Conservation (phyloP, 1,139 yeast species). For the Dujonia santamariae region DNA sequence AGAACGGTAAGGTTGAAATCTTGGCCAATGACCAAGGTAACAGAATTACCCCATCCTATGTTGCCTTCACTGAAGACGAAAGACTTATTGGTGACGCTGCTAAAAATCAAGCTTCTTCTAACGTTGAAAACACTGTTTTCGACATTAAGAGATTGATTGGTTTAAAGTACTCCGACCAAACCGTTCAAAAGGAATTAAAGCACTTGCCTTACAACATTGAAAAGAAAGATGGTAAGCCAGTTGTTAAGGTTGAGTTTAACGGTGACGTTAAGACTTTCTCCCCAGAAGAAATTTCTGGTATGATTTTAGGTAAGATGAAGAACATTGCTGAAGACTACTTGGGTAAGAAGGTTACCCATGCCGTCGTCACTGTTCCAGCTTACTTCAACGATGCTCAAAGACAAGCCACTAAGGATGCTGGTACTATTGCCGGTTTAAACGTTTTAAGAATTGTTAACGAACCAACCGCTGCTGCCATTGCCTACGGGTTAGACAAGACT, state of each 20-base stretch:
- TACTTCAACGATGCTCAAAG: constrained; percentile 98
- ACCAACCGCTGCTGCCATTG: constrained; percentile 98
- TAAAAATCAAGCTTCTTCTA: constrained; percentile 86
- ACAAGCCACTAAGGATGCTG: constrained; percentile 98
- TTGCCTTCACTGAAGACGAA: constrained; percentile 81
- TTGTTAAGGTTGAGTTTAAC: constrained; percentile 66
- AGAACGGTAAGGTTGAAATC: constrained; percentile 86
- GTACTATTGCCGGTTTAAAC: constrained; percentile 92
- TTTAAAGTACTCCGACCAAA: constrained; percentile 67
- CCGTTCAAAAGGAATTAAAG: constrained; percentile 79
- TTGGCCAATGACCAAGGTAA: constrained; percentile 95
- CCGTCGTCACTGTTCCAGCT: constrained; percentile 96
- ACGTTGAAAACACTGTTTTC: constrained; percentile 75
- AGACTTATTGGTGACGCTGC: constrained; percentile 94
- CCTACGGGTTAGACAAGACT: constrained; percentile 90
- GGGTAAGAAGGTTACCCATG: constrained; percentile 87
- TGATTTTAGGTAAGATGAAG: constrained; percentile 91
- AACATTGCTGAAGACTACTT: constrained; percentile 89
- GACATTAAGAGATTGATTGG: constrained; percentile 89
- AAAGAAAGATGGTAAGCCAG: constrained; percentile 75
- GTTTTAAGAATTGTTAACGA: constrained; percentile 94
- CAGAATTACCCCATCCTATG: constrained; percentile 91
- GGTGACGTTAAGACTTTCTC: constrained; percentile 72
- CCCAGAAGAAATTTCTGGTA: constrained; percentile 89
- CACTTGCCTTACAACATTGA: constrained; percentile 73